Base-by-base conservation (phyloP, 257 asterid genomes). In the Nyctanthes arbortristis region DNA sequence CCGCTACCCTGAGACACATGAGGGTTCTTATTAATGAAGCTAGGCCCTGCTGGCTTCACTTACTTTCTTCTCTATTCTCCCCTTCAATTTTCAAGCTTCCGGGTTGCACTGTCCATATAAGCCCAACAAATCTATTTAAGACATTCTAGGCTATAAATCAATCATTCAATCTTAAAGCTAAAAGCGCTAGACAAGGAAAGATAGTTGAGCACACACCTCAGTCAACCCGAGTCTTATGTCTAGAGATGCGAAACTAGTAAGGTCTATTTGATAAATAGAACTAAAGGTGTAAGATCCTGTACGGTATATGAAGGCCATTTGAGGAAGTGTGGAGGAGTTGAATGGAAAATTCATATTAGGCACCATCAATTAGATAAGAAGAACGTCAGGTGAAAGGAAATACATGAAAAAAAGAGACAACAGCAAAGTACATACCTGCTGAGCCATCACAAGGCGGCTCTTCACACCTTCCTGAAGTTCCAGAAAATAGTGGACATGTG, bases 391-490 rank as follows among this genome's bases (percentile, higher is more conserved):
- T 67, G 57, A n/a, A 69, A 24, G 56, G 33, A 64, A 70, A 33
- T 65, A 39, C 47, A 79, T 37, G 54, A 20, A 57, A 65, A 54
- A 55, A 62, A 59, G 57, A 69, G 40, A 66, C 57, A 69, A 55
- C n/a, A n/a, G 24, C 40, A 57, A 63, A 73, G 34, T 62, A 68
- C 73, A 68, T 40, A 95, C 99, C 99, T 95, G 99, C 82, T 95
- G 99, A 76, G 99, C 99, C 61, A 95, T 83, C 72, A 95, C 77
- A 71, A 95, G 84, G 62, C 96, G 92, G 45, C 99, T n/a, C 99
- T 78, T 92, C 95, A 61, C 98, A 95, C 75, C 73, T 88, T 80
- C 99, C 99, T 55, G 88, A 81, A 72, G 90, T 81, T 65, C 95
- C 92, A 77, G 97, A 86, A 77, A 95, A 83, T 61, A 95, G 73